Evolutionary conservation across 169 alveolate species (phyloP).

Genomic region (Cystoisospora suis): DNA sequence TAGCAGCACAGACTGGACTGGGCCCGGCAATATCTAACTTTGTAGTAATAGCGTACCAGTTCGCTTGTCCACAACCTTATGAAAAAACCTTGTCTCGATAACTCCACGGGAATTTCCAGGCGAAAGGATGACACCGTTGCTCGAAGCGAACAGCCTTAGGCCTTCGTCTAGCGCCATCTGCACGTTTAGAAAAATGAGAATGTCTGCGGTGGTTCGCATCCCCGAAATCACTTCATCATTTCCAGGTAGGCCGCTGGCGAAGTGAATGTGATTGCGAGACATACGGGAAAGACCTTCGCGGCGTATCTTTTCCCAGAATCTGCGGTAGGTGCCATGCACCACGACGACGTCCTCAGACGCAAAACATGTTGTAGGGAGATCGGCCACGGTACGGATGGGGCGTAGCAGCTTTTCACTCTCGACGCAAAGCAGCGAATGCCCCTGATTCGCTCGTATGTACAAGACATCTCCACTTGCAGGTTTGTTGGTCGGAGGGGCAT

Average conservation of each 20-base stretch:
- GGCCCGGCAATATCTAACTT: too few species aligned
- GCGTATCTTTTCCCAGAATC: neutral
- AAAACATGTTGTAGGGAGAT: neutral
- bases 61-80: neutral
- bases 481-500: too few species aligned
- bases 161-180: conserved; percentile 11
- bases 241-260: neutral
- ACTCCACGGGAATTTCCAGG: conserved; percentile 4
- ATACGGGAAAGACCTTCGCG: conserved; percentile 2
- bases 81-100: neutral
- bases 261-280: conserved; percentile 33
- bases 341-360: neutral
- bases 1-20: too few species aligned
- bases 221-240: neutral
- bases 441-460: conserved; percentile 19
- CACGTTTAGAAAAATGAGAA: neutral
- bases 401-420: conserved; percentile 16
- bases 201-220: neutral
- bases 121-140: conserved; percentile 10
- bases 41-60: neutral
- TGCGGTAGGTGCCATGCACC: conserved; percentile 6
- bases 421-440: conserved; percentile 11
- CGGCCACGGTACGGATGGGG: neutral
- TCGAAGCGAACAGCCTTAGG: neutral
- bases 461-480: neutral